These are phyloP conservation scores for Lentinula boryana DNA, from an alignment of 768 basidiomycete genomes.

Conservation along the genomic window DNA sequence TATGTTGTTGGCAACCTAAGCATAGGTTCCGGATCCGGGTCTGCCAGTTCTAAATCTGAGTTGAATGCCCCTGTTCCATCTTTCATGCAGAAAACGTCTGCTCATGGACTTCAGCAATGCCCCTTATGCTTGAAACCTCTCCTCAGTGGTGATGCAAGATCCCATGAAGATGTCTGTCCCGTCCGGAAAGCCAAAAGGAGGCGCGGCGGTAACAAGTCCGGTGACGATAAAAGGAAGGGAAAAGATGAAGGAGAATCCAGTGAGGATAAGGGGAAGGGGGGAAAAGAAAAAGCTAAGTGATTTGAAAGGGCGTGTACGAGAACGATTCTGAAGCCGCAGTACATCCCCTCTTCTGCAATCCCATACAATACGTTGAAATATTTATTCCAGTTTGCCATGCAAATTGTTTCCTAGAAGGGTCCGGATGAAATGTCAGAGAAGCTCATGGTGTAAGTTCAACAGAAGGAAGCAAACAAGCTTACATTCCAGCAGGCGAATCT, in stretches of 20 bases:
- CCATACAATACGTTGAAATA: no score
- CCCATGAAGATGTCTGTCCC: background rate
- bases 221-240: background rate
- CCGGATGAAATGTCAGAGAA: constrained; percentile 3
- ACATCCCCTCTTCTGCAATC: no score
- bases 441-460: background rate
- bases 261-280: background rate
- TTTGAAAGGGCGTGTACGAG: no score
- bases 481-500: background rate
- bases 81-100: background rate
- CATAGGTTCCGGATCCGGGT: background rate
- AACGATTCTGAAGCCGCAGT: no score
- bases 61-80: background rate
- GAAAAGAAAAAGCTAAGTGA: background rate
- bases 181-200: no score
- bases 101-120: background rate
- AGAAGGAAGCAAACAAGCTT: background rate
- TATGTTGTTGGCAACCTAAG: background rate
- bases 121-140: background rate
- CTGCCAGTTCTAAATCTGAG: background rate
- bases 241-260: background rate
- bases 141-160: background rate
- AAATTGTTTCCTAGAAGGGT: constrained; percentile 47
- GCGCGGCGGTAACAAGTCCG: no score
- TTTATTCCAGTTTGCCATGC: constrained; percentile 37